Evolutionary conservation across 306 rosid genomes (phyloP).

Genomic region (Cercis canadensis): DNA sequence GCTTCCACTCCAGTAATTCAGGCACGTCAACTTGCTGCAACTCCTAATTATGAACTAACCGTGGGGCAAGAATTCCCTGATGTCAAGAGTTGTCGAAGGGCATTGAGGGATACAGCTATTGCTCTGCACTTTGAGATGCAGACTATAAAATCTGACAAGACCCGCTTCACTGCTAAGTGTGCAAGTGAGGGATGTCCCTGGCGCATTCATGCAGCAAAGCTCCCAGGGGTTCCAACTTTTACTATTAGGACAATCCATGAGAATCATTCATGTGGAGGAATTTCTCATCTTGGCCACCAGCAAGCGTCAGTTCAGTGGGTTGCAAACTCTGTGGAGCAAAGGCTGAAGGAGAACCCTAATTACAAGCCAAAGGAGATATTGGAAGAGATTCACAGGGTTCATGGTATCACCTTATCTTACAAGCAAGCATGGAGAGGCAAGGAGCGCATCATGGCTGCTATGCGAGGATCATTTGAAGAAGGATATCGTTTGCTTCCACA

Average conservation of each 20-base stretch:
- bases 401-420: constrained; percentile 86
- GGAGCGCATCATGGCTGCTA: constrained; percentile 93
- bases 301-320: constrained; percentile 97
- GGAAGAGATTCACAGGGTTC: constrained; percentile 88
- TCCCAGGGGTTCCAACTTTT: constrained; percentile 90
- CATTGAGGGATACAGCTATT: constrained; percentile 85
- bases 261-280: constrained; percentile 81
- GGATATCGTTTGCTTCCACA: constrained; percentile 88
- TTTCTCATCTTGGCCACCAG: constrained; percentile 87
- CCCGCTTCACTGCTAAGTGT: constrained; percentile 90
- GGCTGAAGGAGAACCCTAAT: constrained; percentile 79
- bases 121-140: constrained; percentile 89
- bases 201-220: constrained; percentile 96
- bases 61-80: constrained; percentile 93
- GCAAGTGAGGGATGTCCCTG: constrained; percentile 89
- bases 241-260: constrained; percentile 82
- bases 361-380: constrained; percentile 90
- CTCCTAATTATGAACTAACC: constrained; percentile 61
- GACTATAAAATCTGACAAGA: constrained; percentile 90
- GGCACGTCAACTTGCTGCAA: constrained; percentile 57
- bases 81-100: constrained; percentile 90
- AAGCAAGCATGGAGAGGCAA: constrained; percentile 97
- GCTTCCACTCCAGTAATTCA: constrained; percentile 58
- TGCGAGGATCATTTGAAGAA: constrained; percentile 95
- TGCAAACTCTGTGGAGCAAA: constrained; percentile 83